Evolutionary conservation across 371 early-diverging fungal genomes (phyloP).

Genomic region (Actinomucor elegans): DNA sequence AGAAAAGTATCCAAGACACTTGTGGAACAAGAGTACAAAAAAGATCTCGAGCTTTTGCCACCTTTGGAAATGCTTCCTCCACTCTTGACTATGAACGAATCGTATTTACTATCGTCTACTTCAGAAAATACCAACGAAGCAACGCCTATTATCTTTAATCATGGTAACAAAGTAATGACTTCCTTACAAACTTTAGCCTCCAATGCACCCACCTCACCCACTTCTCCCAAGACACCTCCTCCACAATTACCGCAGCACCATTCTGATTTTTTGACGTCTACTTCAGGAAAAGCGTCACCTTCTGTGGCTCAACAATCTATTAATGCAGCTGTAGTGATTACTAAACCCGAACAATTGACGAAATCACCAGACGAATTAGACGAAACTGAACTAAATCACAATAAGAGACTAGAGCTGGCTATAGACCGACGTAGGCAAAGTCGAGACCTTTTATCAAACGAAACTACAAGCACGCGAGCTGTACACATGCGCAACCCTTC

Average conservation of each 20-base stretch:
- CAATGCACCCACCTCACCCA: background rate
- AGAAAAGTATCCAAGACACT: slow-evolving; percentile 18
- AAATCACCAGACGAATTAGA: slow-evolving; percentile 2
- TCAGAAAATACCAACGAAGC: background rate
- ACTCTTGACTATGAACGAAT: slow-evolving; percentile 11
- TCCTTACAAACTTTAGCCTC: background rate
- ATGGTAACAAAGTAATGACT: background rate
- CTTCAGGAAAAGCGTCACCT: slow-evolving; percentile 3
- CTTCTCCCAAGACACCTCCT: background rate
- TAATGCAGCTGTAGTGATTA: slow-evolving; percentile 2
- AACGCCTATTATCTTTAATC: background rate
- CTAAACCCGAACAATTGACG: background rate
- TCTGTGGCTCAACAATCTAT: slow-evolving; percentile 16
- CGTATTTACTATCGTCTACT: slow-evolving; percentile 7
- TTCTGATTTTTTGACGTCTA: background rate
- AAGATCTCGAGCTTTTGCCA: slow-evolving; percentile 11
- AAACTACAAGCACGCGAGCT: background rate
- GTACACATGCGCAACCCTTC: background rate
- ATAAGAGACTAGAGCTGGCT: background rate
- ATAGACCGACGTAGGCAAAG: background rate
- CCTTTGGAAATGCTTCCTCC: slow-evolving; percentile 10
- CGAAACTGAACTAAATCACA: background rate
- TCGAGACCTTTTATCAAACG: background rate
- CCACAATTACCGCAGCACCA: slow-evolving; percentile 15
- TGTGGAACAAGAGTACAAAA: slow-evolving; percentile 7